Evolutionary conservation across 2,329 filamentous ascomycete genomes (phyloP).

Genomic region (Aspergillus aculeatinus): DNA sequence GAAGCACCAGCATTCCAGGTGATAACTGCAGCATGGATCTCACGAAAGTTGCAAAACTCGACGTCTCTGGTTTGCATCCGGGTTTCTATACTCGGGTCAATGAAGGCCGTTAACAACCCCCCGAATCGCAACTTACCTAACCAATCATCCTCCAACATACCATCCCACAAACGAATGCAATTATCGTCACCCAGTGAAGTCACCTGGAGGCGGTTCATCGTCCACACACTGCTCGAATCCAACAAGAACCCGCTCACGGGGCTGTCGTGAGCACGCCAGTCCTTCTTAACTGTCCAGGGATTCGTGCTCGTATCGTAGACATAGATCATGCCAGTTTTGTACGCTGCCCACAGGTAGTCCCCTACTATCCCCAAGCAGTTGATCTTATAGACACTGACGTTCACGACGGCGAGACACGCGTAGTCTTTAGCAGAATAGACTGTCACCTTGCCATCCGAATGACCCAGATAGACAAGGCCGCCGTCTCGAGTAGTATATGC

Average conservation of each 20-base stretch:
- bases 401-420: conserved; percentile 74
- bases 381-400: conserved; percentile 92
- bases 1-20: conserved; percentile 98
- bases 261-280: conserved; percentile 88
- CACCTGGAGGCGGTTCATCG: conserved; percentile 78
- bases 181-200: conserved; percentile 86
- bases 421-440: conserved; percentile 82
- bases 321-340: conserved; percentile 89
- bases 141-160: conserved; percentile 89
- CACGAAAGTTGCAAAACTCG: conserved; percentile 81
- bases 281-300: conserved; percentile 91
- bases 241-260: conserved; percentile 75
- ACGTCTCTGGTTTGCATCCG: conserved; percentile 82
- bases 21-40: conserved; percentile 75
- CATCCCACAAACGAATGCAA: conserved; percentile 83
- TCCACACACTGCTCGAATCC: conserved; percentile 81
- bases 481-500: conserved; percentile 71
- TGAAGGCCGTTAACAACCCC: neutral
- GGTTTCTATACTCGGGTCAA: conserved; percentile 54
- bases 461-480: conserved; percentile 83
- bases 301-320: conserved; percentile 80
- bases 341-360: conserved; percentile 84
- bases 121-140: conserved; percentile 54
- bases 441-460: conserved; percentile 89
- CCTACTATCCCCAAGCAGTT: conserved; percentile 81